Evolutionary conservation across 108 stramenopile genomes (phyloP).

Genomic region (Nannochloropsis gaditana): DNA sequence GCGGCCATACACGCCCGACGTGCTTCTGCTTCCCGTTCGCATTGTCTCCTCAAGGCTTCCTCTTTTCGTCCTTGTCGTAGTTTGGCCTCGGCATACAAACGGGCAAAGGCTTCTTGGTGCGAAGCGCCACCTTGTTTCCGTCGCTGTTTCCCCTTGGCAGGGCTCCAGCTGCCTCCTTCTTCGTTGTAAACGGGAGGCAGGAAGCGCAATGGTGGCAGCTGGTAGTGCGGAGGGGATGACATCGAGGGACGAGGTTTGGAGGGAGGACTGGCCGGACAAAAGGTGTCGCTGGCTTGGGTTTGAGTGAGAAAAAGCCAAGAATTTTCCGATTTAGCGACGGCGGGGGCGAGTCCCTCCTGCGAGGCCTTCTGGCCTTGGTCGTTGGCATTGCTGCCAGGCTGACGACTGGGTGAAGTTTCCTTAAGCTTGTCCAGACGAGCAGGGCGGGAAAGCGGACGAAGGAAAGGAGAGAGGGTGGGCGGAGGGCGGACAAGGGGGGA

Average conservation of each 20-base stretch:
- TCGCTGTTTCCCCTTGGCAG: background rate
- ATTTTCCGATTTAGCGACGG: no score
- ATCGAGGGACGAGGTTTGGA: background rate
- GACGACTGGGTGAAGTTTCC: no score
- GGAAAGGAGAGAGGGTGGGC: background rate
- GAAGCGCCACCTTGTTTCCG: background rate
- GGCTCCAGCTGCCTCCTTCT: background rate
- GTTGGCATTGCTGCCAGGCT: no score
- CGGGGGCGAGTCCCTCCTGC: no score
- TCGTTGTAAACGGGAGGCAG: no score
- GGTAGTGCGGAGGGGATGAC: background rate
- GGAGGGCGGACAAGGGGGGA: background rate
- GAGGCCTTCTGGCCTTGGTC: no score
- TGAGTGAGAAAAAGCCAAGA: no score
- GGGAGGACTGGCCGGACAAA: background rate
- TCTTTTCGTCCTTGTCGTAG: background rate
- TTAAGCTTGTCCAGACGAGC: no score
- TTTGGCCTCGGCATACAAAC: background rate
- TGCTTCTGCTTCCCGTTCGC: background rate
- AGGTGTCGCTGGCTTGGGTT: background rate
- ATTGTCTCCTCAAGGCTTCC: background rate
- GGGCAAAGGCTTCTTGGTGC: background rate
- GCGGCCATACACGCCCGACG: background rate
- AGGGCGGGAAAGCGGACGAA: background rate
- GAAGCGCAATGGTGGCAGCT: background rate